Conservation (phyloP, 139 green algal genomes). For the Micractinium conductrix region DNA sequence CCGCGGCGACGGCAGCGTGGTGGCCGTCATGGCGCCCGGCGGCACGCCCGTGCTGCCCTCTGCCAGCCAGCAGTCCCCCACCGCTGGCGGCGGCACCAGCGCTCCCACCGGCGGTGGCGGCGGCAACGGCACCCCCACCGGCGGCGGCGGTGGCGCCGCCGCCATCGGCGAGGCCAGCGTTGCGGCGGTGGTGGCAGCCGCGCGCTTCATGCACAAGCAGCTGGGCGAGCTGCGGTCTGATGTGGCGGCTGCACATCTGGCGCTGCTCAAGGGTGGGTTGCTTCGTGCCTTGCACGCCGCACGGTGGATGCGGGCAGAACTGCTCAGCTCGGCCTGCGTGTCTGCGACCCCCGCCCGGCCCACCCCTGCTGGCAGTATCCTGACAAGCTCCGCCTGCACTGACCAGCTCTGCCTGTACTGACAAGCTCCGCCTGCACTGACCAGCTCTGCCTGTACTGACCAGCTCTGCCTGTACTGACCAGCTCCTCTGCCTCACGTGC, state of each 20-base stretch:
- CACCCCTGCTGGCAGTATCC: too few species aligned
- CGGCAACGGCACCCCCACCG: neutral
- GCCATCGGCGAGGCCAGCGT: neutral
- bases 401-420: too few species aligned
- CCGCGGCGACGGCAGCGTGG: neutral
- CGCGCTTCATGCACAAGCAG: conserved; percentile 37
- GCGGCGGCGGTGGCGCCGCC: neutral
- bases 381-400: too few species aligned
- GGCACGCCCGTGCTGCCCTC: too few species aligned
- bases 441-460: too few species aligned
- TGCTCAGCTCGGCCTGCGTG: too few species aligned
- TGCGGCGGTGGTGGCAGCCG: conserved; percentile 18
- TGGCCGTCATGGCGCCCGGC: neutral
- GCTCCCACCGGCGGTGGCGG: neutral
- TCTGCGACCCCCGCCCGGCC: too few species aligned
- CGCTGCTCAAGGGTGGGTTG: conserved; percentile 43
- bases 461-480: too few species aligned
- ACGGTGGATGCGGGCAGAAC: too few species aligned
- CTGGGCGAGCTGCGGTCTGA: conserved; percentile 35
- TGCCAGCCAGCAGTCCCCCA: neutral
- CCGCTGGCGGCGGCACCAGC: neutral
- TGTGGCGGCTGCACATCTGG: conserved; percentile 37
- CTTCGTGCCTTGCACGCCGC: too few species aligned
- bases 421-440: too few species aligned
- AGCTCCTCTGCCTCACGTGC: too few species aligned